A percentile compares a stretch with the other conserved stretches of the same genome.
phyloP scores from a whole-genome alignment of 495 filamentous ascomycete genomes.

The Lophiostoma macrostomum region DNA sequence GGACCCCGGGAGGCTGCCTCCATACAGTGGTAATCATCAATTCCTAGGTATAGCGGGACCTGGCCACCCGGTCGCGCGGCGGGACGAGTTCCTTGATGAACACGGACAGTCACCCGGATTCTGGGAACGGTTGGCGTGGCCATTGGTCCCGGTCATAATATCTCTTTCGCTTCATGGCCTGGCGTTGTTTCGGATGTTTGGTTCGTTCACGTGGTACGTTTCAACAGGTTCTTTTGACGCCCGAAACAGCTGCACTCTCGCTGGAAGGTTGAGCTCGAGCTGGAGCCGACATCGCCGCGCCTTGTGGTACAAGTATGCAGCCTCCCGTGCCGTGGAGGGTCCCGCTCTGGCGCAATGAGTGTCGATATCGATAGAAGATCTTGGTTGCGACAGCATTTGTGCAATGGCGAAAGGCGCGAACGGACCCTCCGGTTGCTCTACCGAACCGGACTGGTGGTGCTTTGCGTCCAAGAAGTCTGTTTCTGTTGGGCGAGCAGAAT shows the following conservation, averaged over 20 bases:
- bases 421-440: slow-evolving; percentile 19
- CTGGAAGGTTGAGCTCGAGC: too few relatives aligned
- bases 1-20: too few relatives aligned
- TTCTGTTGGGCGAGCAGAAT: not conserved
- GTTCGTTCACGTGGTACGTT: slow-evolving; percentile 17
- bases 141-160: slow-evolving; percentile 26
- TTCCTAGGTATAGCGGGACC: slow-evolving; percentile 24
- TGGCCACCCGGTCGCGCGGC: slow-evolving; percentile 9
- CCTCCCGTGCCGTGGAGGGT: slow-evolving; percentile 20
- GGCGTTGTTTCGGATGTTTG: slow-evolving; percentile 23
- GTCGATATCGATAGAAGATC: slow-evolving; percentile 16
- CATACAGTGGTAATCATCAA: slow-evolving; percentile 25
- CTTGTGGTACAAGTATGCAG: slow-evolving; percentile 25
- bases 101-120: slow-evolving; percentile 7
- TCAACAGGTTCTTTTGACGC: slow-evolving; percentile 12
- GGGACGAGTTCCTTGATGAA: slow-evolving; percentile 23
- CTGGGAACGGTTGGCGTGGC: slow-evolving; percentile 7
- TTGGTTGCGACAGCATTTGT: slow-evolving; percentile 15
- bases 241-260: slow-evolving; percentile 13
- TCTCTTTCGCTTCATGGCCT: slow-evolving; percentile 26
- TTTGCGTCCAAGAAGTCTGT: not conserved
- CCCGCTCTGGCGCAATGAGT: slow-evolving; percentile 7
- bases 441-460: slow-evolving; percentile 17
- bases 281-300: slow-evolving; percentile 5
- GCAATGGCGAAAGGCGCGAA: slow-evolving; percentile 11